Base-by-base conservation (phyloP, 805 yeast species). In the Dipodascopsis tothii region DNA sequence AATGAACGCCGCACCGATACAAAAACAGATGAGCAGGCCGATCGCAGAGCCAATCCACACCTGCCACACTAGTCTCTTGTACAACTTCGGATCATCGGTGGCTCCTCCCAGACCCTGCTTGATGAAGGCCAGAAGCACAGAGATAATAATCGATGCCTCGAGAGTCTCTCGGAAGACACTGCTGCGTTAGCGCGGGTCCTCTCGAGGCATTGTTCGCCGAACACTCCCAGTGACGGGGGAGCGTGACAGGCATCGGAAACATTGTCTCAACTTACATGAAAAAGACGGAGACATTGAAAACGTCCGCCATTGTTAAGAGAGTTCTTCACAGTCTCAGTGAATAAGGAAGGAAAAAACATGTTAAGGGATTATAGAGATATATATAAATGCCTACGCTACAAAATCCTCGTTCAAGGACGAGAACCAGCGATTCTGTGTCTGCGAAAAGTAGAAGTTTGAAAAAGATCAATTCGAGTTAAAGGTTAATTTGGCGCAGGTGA, bases 91-190 rank as follows among this genome's bases (percentile, higher is more conserved):
- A 42, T 58, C 60, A 21, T 48, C 47, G 19, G 36, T 27, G 17
- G 42, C 58, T 5, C 66, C 67, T 35, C 84, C 95, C 54, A 88
- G 73, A 50, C 95, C 83, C 67, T 86, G 96, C 65, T 86, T 85
- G 56, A 88, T 72, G 69, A 90, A 90, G 28, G 97, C 94, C 45
- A 90, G 72, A 52, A 90, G 71, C 38, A 90, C 96, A 5, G 97
- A 86, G 51, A 92, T 82, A 52, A 90, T 83, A 54, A 90, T 75
- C 42, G 87, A 80, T 17, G 97, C 98, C 68, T 90, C 98, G 52
- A 90, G 70, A 41, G 94, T 71, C 70, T 90, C 98, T 73, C 98
- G 82, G 64, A 90, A 81, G 46, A 87, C 92, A 27, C 52, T 48
- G 33, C 5, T 14, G 11, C 30, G 30, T 25, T 25, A 25, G 30